These are phyloP conservation scores for Arthrobotrys entomopaga DNA, from an alignment of 2,329 filamentous ascomycete genomes.

Conservation along the genomic window DNA sequence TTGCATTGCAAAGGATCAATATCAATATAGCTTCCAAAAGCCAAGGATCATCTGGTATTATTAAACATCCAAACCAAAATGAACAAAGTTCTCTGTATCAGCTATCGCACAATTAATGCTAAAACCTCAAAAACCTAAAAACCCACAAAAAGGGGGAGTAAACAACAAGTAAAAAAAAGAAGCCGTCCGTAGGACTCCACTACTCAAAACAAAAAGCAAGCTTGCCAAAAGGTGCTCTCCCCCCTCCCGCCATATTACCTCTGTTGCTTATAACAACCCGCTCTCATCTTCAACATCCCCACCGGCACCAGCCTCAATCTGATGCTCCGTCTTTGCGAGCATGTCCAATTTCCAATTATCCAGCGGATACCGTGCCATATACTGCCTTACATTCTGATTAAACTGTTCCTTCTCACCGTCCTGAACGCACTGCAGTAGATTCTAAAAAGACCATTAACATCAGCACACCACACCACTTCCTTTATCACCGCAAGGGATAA, in stretches of 20 bases:
- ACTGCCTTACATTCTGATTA: conserved; percentile 86
- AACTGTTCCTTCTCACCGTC: conserved; percentile 83
- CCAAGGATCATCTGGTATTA: no score
- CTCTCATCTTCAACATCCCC: conserved; percentile 61
- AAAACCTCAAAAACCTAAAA: not conserved
- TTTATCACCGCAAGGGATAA: not conserved
- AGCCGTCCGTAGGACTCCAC: not conserved
- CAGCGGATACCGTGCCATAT: conserved; percentile 89
- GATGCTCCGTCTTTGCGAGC: conserved; percentile 22
- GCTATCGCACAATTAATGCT: conserved; percentile 1
- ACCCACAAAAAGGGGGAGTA: not conserved
- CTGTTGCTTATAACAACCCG: not conserved
- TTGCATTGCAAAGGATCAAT: no score
- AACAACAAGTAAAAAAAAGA: not conserved
- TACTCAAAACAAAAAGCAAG: not conserved
- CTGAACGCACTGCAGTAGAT: conserved; percentile 79
- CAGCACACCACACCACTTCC: not conserved
- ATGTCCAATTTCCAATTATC: conserved; percentile 82
- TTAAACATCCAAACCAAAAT: no score
- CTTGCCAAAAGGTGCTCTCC: no score
- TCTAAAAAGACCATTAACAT: conserved; percentile 60
- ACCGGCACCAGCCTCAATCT: conserved; percentile 77
- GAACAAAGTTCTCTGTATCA: not conserved
- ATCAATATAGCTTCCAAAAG: no score
- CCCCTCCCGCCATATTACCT: no score